Conservation (phyloP, 768 basidiomycete species). For the Tricholoma sp. region DNA sequence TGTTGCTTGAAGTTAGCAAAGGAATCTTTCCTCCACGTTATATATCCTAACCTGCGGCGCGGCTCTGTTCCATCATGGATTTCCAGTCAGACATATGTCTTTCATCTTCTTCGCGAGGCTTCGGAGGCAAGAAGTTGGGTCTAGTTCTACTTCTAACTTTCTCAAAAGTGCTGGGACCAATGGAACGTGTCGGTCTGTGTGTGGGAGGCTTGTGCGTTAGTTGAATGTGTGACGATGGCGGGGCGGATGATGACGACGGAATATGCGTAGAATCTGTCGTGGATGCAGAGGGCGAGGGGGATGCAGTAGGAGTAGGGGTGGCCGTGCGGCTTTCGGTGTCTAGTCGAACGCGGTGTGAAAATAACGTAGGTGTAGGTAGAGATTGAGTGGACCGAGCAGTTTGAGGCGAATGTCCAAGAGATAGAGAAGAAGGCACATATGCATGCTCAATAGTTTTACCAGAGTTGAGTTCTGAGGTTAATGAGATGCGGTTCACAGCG, state of each 20-base stretch:
- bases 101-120: conserved; percentile 66
- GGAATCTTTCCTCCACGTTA: neutral
- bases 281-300: conserved; percentile 13
- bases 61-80: conserved; percentile 81
- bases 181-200: conserved; percentile 46
- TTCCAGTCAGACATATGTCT: conserved; percentile 87
- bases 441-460: conserved; percentile 2
- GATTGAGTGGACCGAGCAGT: conserved; percentile 18
- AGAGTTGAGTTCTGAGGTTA: conserved; percentile 3
- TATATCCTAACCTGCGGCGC: conserved; percentile 52
- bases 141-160: conserved; percentile 80
- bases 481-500: conserved; percentile 12
- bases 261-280: conserved; percentile 16
- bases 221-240: conserved; percentile 12
- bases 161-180: conserved; percentile 68
- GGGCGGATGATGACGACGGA: conserved; percentile 25
- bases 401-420: conserved; percentile 6
- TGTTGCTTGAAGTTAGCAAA: neutral
- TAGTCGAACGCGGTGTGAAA: conserved; percentile 6
- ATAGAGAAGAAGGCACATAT: conserved; percentile 9
- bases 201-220: conserved; percentile 23
- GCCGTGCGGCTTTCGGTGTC: conserved; percentile 13
- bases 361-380: conserved; percentile 14
- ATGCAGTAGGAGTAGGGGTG: conserved; percentile 7
- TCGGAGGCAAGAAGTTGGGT: conserved; percentile 83